Evolutionary conservation across 1,284 basidiomycete species (phyloP).

Genomic region (Golubevia pallescens): DNA sequence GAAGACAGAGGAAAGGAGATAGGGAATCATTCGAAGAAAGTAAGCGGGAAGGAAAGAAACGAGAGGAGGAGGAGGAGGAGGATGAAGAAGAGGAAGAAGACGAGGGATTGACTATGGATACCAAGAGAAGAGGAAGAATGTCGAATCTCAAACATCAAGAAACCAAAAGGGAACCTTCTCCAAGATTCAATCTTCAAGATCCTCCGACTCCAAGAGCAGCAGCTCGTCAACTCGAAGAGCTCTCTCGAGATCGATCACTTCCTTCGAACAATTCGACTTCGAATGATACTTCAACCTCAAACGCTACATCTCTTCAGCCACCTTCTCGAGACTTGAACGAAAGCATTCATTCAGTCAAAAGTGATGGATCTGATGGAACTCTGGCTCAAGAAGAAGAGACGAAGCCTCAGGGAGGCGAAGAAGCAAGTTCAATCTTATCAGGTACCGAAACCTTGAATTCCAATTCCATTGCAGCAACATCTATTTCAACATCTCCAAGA

Average conservation of each 20-base stretch:
- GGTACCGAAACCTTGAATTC: neutral
- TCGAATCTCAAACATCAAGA: slow-evolving; percentile 14
- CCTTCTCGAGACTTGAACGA: neutral
- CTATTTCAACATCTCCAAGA: slow-evolving; percentile 3
- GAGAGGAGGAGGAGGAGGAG: neutral
- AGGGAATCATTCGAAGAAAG: neutral
- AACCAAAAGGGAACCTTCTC: neutral
- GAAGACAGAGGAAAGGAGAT: slow-evolving; percentile 12
- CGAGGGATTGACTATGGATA: slow-evolving; percentile 34
- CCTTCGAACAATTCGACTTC: neutral
- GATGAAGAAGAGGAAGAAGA: slow-evolving; percentile 17
- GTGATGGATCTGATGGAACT: neutral
- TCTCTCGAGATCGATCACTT: neutral
- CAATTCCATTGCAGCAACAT: neutral
- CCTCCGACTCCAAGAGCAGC: slow-evolving; percentile 14
- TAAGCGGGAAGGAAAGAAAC: neutral
- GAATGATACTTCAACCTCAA: neutral
- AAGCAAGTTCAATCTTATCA: too few species aligned
- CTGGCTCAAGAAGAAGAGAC: neutral
- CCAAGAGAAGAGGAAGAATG: slow-evolving; percentile 25
- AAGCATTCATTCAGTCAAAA: neutral
- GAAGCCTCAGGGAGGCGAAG: neutral
- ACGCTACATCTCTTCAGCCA: neutral
- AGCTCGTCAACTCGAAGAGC: neutral
- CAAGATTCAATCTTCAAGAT: slow-evolving; percentile 3